Evolutionary conservation across 2,329 filamentous ascomycete species (phyloP).

Genomic region (Penicillium sp.): DNA sequence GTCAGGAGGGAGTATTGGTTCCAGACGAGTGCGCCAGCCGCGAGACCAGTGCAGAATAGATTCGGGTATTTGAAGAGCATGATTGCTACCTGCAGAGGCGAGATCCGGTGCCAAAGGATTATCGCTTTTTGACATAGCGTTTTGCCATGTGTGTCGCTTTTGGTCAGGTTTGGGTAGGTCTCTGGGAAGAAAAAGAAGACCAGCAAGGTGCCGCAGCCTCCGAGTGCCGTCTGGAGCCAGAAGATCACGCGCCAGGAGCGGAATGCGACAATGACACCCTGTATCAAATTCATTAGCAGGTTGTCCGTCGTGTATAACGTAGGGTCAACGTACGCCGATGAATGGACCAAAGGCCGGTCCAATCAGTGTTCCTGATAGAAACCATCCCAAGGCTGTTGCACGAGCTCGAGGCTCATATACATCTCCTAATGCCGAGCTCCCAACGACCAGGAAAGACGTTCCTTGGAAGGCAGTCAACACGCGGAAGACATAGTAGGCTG

Average conservation of each 20-base stretch:
- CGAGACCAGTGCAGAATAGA: slow-evolving; percentile 59
- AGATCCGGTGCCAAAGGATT: slow-evolving; percentile 61
- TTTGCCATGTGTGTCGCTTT: slow-evolving; percentile 58
- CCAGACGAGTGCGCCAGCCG: slow-evolving; percentile 64
- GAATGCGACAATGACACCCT: slow-evolving; percentile 74
- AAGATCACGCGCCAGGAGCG: slow-evolving; percentile 70
- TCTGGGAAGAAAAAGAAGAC: slow-evolving; percentile 67
- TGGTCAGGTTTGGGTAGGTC: slow-evolving; percentile 64
- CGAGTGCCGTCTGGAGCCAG: slow-evolving; percentile 69
- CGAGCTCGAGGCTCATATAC: slow-evolving; percentile 64
- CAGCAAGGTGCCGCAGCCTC: slow-evolving; percentile 56
- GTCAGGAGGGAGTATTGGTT: slow-evolving; percentile 70
- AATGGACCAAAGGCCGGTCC: slow-evolving; percentile 63
- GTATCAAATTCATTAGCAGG: slow-evolving; percentile 50
- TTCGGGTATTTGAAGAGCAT: slow-evolving; percentile 66
- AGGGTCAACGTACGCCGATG: slow-evolving; percentile 29
- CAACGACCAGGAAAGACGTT: slow-evolving; percentile 69
- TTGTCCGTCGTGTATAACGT: neutral
- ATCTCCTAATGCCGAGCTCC: slow-evolving; percentile 65
- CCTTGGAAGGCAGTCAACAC: slow-evolving; percentile 71
- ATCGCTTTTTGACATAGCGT: slow-evolving; percentile 48
- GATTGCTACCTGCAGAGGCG: slow-evolving; percentile 60
- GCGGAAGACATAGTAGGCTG: slow-evolving; percentile 69
- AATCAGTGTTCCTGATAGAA: slow-evolving; percentile 66
- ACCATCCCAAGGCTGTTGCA: slow-evolving; percentile 70